Conservation (phyloP, 768 basidiomycete genomes). For the Amanita fuliginea region DNA sequence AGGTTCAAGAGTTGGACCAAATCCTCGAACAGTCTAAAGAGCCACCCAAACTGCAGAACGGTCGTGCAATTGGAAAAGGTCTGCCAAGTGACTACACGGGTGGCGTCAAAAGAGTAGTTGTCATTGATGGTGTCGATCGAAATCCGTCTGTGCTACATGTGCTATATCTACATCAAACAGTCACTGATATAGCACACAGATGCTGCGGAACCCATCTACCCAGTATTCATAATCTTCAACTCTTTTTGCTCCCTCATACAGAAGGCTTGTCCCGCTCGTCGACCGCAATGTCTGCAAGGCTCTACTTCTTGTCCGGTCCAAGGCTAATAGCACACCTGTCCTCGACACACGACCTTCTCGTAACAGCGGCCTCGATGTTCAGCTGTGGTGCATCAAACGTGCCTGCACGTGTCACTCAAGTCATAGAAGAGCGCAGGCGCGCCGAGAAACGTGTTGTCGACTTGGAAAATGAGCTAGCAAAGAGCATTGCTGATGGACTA, state of each 20-base stretch:
- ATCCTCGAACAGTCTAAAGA: conserved; percentile 17
- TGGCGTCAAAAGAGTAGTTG: conserved; percentile 66
- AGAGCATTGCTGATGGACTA: conserved; percentile 30
- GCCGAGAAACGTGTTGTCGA: conserved; percentile 61
- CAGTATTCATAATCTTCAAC: conserved; percentile 58
- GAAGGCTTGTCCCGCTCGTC: conserved; percentile 52
- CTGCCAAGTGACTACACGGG: conserved; percentile 69
- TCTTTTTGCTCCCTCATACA: conserved; percentile 62
- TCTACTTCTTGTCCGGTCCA: conserved; percentile 79
- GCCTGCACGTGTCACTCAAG: conserved; percentile 54
- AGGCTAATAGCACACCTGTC: conserved; percentile 57
- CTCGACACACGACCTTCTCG: conserved; percentile 43
- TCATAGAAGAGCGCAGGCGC: conserved; percentile 55
- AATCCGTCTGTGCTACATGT: conserved; percentile 45
- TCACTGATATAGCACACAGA: conserved; percentile 20
- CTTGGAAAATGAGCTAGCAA: conserved; percentile 55
- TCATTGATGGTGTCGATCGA: conserved; percentile 75
- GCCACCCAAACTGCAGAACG: conserved; percentile 28
- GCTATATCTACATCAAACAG: not conserved
- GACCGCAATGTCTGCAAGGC: conserved; percentile 53
- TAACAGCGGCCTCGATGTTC: conserved; percentile 44
- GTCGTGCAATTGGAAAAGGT: conserved; percentile 42
- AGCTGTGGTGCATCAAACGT: conserved; percentile 61
- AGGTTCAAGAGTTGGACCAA: conserved; percentile 56
- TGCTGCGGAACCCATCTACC: conserved; percentile 84